Percentiles rank a stretch among this genome's conserved stretches.
These are phyloP conservation scores for Ichthyophthirius multifiliis DNA, from an alignment of 169 alveolate genomes.

Conservation along the genomic window DNA sequence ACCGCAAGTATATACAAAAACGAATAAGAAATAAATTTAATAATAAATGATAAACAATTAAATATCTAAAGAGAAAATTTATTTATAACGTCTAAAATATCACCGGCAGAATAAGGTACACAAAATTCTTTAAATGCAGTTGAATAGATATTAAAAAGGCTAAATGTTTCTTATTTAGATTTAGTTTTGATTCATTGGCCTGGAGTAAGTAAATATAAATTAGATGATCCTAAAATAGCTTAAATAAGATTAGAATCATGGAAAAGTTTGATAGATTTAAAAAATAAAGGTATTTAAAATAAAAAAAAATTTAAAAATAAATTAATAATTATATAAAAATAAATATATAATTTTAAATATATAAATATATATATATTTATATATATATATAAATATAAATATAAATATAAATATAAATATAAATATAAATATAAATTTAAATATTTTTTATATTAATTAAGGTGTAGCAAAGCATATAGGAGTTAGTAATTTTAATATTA, in stretches of 20 bases:
- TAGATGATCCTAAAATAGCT: slow-evolving; percentile 30
- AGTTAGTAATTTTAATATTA: not conserved
- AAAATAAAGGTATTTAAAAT: slow-evolving; percentile 46
- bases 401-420: no score
- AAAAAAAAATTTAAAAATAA: not conserved
- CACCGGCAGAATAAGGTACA: slow-evolving; percentile 44
- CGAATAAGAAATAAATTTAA: slow-evolving; percentile 71
- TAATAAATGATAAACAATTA: slow-evolving; percentile 41
- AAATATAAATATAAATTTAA: no score
- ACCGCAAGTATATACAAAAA: slow-evolving; percentile 68
- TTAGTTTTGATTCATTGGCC: slow-evolving; percentile 75
- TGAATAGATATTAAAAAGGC: slow-evolving; percentile 41
- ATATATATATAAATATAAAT: no score
- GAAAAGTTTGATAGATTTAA: slow-evolving; percentile 45
- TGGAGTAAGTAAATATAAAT: slow-evolving; percentile 21
- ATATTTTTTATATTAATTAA: no score
- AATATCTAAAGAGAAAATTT: slow-evolving; percentile 55
- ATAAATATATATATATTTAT: no score
- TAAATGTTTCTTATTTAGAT: slow-evolving; percentile 66
- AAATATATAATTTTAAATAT: no score
- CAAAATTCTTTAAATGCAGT: slow-evolving; percentile 53
- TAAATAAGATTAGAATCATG: slow-evolving; percentile 43
- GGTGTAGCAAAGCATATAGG: slow-evolving; percentile 9
- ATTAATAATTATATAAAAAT: no score
- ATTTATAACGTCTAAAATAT: slow-evolving; percentile 65